Evolutionary conservation across 257 asterid species (phyloP), one percentile per base, ranked within the genome.

Genomic region (Jacaranda mimosifolia): DNA sequence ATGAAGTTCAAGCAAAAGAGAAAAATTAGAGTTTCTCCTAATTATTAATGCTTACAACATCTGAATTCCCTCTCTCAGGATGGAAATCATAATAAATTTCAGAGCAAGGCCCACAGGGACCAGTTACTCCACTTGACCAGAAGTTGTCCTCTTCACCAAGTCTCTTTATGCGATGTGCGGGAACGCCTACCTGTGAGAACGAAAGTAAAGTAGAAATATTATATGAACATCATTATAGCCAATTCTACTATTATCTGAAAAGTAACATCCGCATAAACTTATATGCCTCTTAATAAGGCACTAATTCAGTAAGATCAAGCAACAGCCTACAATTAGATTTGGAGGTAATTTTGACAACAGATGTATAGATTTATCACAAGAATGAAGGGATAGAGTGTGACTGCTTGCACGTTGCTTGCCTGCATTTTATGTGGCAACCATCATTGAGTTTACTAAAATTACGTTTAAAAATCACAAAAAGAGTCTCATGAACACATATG

Each of bases 41-140:
- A 74, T 65, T 45, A 64, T 2, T 1, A 53, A 72, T 70, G 14
- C 99, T 89, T 85, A 94, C 99, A 53, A 85, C 86, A 82, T 91
- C 85, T 73, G 91, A 85, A 81, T 80, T 48, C 49, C 98, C 98
- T 72, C 87, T 84, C 82, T 91, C 96, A 0, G 98, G 98, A 84
- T 92, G 93, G 76, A 94, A 94, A 84, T 94, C 99, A 40, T 92
- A 94, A 87, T 94, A 94, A 77, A 94, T 72, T 65, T 94, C 99
- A 36, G 99, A 83, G 92, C 99, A 94, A 45, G 99, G 98, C 73
- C 99, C 99, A 72, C 98, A 92, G 5, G 99, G 98, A 76, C 99
- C 98, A 66, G 99, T 92, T 51, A 51, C 87, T 84, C 99, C 99
- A 83, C 98, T 91, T 51, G 96, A 91, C 98, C 98, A 94, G 82